Evolutionary conservation across 2,329 filamentous ascomycete species (phyloP).

Genomic region (Aspergillus awamori): DNA sequence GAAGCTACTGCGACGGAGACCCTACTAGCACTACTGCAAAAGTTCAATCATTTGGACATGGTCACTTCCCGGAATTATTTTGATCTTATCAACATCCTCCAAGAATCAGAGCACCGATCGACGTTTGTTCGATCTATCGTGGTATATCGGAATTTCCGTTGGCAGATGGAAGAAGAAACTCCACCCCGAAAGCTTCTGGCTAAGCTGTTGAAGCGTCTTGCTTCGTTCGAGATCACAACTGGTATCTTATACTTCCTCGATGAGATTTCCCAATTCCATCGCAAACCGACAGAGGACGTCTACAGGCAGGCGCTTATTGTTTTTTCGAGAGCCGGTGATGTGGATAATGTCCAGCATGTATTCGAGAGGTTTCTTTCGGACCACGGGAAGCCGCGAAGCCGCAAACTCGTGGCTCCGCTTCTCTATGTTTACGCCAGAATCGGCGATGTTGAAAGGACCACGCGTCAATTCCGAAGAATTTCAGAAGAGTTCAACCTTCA

Average conservation of each 20-base stretch:
- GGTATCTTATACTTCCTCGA: conserved; percentile 46
- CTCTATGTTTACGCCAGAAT: conserved; percentile 72
- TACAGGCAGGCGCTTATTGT: conserved; percentile 44
- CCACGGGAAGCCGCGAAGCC: conserved; percentile 38
- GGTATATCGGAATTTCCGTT: conserved; percentile 47
- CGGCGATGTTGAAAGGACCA: conserved; percentile 64
- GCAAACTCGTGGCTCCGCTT: conserved; percentile 54
- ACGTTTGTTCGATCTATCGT: conserved; percentile 37
- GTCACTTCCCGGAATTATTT: conserved; percentile 32
- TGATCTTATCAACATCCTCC: conserved; percentile 33
- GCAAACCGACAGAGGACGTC: conserved; percentile 32
- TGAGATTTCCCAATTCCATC: conserved; percentile 41
- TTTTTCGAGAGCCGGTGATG: conserved; percentile 53
- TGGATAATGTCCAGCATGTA: conserved; percentile 45
- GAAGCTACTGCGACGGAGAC: conserved; percentile 32
- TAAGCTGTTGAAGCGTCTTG: conserved; percentile 31
- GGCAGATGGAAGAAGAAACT: conserved; percentile 28
- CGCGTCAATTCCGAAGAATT: conserved; percentile 66
- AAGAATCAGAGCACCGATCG: conserved; percentile 30
- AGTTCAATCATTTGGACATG: conserved; percentile 28
- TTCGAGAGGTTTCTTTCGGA: conserved; percentile 48
- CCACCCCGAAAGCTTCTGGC: conserved; percentile 28
- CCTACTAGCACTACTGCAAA: conserved; percentile 34
- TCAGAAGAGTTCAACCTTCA: conserved; percentile 55
- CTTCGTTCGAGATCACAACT: conserved; percentile 35